Conservation (phyloP, 106 monocot genomes). For the Acanthochlamys bracteata region DNA sequence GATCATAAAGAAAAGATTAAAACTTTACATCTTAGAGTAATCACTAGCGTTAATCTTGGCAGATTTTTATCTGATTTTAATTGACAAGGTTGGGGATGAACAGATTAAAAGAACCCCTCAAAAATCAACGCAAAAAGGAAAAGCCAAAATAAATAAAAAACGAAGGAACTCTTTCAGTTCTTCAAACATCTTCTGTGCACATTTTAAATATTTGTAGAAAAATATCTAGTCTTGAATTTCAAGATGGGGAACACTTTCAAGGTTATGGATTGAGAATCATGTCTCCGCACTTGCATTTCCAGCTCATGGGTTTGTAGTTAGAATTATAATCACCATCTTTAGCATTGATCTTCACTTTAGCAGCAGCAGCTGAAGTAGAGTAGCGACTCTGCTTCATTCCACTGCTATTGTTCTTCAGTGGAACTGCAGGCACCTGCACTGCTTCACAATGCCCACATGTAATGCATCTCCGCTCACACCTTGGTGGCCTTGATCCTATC, state of each 20-base stretch:
- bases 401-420: slow-evolving; percentile 7
- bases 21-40: too few relatives aligned
- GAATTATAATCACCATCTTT: slow-evolving; percentile 25
- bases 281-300: slow-evolving; percentile 78
- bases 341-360: background rate
- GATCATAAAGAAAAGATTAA: too few relatives aligned
- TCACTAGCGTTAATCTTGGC: too few relatives aligned
- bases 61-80: too few relatives aligned
- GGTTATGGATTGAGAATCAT: slow-evolving; percentile 42
- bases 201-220: background rate
- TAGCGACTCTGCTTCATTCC: too few relatives aligned
- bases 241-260: background rate
- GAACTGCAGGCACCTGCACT: slow-evolving; percentile 53
- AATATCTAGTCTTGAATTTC: background rate
- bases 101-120: background rate
- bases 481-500: slow-evolving; percentile 67
- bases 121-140: background rate
- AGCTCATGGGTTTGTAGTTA: slow-evolving; percentile 69
- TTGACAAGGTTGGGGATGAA: too few relatives aligned
- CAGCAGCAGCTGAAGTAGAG: background rate
- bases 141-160: background rate
- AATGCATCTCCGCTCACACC: slow-evolving; percentile 48
- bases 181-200: background rate
- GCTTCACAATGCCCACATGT: slow-evolving; percentile 59
- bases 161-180: background rate